Evolutionary conservation across 1,284 basidiomycete genomes (phyloP).

Genomic region (Ustilago sp.): DNA sequence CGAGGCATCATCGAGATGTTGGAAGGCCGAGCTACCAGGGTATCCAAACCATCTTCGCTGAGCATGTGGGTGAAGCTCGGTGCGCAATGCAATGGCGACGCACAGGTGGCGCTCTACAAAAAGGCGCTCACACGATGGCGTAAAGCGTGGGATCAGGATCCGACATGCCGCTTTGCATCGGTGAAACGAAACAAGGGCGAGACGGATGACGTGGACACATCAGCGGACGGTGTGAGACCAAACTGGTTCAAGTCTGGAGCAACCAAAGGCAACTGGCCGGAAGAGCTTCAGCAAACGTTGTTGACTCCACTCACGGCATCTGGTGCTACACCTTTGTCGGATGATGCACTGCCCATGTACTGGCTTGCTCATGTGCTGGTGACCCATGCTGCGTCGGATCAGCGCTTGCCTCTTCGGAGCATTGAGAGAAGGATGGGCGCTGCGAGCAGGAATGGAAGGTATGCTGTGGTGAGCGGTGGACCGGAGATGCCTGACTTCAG

Average conservation of each 20-base stretch:
- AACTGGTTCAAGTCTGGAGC: slow-evolving; percentile 12
- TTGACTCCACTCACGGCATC: slow-evolving; percentile 60
- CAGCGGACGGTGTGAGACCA: slow-evolving; percentile 5
- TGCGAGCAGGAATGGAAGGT: slow-evolving; percentile 24
- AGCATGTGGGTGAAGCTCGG: slow-evolving; percentile 38
- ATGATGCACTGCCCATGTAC: slow-evolving; percentile 62
- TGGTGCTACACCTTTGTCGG: slow-evolving; percentile 58
- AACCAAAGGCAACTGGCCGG: slow-evolving; percentile 26
- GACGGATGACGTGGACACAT: slow-evolving; percentile 11
- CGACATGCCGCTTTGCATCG: slow-evolving; percentile 53
- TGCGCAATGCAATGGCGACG: slow-evolving; percentile 19
- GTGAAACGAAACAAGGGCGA: slow-evolving; percentile 18
- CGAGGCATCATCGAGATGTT: slow-evolving; percentile 62
- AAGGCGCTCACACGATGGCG: slow-evolving; percentile 58
- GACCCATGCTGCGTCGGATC: slow-evolving; percentile 53
- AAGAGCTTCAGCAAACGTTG: slow-evolving; percentile 32
- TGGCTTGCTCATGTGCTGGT: slow-evolving; percentile 62
- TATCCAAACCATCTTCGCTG: slow-evolving; percentile 47
- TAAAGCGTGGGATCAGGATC: slow-evolving; percentile 58
- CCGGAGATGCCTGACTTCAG: slow-evolving; percentile 54
- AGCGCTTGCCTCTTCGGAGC: slow-evolving; percentile 43
- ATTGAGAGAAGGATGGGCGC: slow-evolving; percentile 33
- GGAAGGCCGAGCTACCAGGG: slow-evolving; percentile 46
- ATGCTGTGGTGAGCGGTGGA: slow-evolving; percentile 24
- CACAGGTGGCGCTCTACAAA: slow-evolving; percentile 46